Conservation (phyloP, 2,329 filamentous ascomycete genomes). For the Sordariomycetes sp. region DNA sequence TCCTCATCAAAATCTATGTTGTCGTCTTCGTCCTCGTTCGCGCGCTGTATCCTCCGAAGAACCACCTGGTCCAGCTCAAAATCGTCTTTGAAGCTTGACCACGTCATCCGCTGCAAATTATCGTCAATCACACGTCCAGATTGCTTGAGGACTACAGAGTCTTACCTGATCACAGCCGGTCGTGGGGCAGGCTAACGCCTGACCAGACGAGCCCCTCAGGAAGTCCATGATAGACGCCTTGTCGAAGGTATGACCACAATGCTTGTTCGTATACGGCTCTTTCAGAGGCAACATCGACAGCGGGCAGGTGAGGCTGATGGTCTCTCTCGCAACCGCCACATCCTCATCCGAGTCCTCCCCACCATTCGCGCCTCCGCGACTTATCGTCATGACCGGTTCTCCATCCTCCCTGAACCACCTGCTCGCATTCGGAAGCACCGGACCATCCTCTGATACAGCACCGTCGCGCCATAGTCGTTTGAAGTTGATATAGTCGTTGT, state of each 20-base stretch:
- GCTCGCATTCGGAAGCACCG: constrained; percentile 41
- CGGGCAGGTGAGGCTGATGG: constrained; percentile 59
- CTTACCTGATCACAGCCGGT: constrained; percentile 52
- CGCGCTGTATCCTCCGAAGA: constrained; percentile 47
- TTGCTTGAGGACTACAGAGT: neutral
- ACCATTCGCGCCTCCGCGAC: constrained; percentile 13
- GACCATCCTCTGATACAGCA: constrained; percentile 35
- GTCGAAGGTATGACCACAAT: constrained; percentile 68
- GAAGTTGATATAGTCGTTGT: constrained; percentile 53
- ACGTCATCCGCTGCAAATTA: constrained; percentile 32
- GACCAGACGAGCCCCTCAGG: constrained; percentile 30
- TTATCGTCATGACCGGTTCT: constrained; percentile 25
- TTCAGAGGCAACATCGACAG: constrained; percentile 55
- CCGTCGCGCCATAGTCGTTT: constrained; percentile 49
- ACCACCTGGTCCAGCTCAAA: constrained; percentile 48
- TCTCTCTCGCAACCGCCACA: constrained; percentile 54
- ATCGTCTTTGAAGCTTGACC: constrained; percentile 29
- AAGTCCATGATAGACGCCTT: constrained; percentile 51
- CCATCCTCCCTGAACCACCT: constrained; percentile 44
- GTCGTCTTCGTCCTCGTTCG: constrained; percentile 24
- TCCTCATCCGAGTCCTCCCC: constrained; percentile 56
- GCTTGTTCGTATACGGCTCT: constrained; percentile 56
- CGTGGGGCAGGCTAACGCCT: constrained; percentile 53
- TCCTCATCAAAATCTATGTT: constrained; percentile 11
- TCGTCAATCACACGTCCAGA: constrained; percentile 3